Evolutionary conservation across 768 basidiomycete species (phyloP).

Genomic region (Collybia mongolica): DNA sequence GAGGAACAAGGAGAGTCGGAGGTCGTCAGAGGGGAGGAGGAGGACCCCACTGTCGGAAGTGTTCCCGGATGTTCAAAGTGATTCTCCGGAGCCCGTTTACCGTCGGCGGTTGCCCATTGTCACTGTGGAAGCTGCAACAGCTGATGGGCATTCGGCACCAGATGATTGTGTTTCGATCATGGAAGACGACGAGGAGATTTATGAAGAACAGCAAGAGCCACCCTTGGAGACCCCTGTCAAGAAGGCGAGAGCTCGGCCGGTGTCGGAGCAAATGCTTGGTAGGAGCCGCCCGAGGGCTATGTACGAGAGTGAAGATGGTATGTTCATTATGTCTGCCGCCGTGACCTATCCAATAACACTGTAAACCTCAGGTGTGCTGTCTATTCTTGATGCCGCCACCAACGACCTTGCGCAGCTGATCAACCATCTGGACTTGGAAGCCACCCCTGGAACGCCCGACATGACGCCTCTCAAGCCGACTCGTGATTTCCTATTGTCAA

Average conservation of each 20-base stretch:
- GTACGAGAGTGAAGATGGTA: constrained; percentile 56
- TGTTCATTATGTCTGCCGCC: constrained; percentile 10
- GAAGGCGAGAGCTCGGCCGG: constrained; percentile 50
- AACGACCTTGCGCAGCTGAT: constrained; percentile 78
- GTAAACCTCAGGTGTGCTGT: constrained; percentile 48
- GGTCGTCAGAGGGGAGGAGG: constrained; percentile 48
- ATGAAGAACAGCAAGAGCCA: constrained; percentile 12
- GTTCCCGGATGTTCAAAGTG: constrained; percentile 45
- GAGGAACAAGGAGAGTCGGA: constrained; percentile 42
- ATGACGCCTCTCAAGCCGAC: constrained; percentile 42
- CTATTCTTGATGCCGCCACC: constrained; percentile 76
- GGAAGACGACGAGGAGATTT: constrained; percentile 11
- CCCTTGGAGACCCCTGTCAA: constrained; percentile 39
- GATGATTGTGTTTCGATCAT: constrained; percentile 18
- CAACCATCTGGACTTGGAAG: constrained; percentile 77
- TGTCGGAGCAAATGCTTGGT: constrained; percentile 63
- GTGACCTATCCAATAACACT: constrained; percentile 6
- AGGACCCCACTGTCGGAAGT: constrained; percentile 57
- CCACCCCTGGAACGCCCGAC: constrained; percentile 63
- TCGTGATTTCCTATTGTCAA: constrained; percentile 15
- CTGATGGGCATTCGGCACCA: constrained; percentile 42
- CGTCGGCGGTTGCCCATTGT: constrained; percentile 25
- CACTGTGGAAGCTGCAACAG: constrained; percentile 51
- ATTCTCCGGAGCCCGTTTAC: background rate
- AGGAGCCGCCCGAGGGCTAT: constrained; percentile 47